A percentile compares a stretch with the other conserved stretches of the same genome.
Conservation (phyloP, 306 rosid species). For the Mucuna pruriens region DNA sequence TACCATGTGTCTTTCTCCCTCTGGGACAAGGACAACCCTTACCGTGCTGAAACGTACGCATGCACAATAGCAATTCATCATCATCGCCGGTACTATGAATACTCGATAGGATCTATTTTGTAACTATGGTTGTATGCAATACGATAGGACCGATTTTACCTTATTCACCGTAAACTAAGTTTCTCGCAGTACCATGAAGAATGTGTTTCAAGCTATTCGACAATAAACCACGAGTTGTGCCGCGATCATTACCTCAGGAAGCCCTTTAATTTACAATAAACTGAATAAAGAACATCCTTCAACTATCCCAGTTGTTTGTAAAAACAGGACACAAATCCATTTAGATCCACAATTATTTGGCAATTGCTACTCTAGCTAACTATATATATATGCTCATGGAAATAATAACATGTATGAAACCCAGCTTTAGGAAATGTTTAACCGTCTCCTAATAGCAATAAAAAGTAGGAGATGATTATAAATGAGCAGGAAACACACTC, state of each 20-base stretch:
- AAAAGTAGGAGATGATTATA: constrained; percentile 26
- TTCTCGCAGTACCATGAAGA: not conserved
- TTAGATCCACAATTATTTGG: constrained; percentile 33
- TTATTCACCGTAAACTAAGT: not conserved
- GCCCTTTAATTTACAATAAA: constrained; percentile 28
- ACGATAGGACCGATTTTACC: no score
- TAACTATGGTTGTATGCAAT: no score
- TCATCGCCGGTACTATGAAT: no score
- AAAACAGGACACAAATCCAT: not conserved
- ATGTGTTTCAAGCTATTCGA: not conserved
- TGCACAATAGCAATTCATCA: no score
- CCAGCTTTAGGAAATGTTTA: not conserved
- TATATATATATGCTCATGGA: constrained; percentile 5
- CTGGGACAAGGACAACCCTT: no score
- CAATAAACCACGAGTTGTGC: not conserved
- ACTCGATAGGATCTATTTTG: no score
- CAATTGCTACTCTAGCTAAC: not conserved
- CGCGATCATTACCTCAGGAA: not conserved
- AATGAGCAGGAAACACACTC: constrained; percentile 31
- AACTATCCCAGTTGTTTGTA: not conserved
- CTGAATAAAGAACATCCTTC: constrained; percentile 8
- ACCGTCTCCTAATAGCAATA: not conserved
- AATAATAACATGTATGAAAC: constrained; percentile 19
- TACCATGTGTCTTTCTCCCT: no score
- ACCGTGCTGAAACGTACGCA: no score